A percentile compares a stretch with the other conserved stretches of the same genome.
Evolutionary conservation across 768 basidiomycete genomes (phyloP).

Genomic region (Termitomyces sp.): DNA sequence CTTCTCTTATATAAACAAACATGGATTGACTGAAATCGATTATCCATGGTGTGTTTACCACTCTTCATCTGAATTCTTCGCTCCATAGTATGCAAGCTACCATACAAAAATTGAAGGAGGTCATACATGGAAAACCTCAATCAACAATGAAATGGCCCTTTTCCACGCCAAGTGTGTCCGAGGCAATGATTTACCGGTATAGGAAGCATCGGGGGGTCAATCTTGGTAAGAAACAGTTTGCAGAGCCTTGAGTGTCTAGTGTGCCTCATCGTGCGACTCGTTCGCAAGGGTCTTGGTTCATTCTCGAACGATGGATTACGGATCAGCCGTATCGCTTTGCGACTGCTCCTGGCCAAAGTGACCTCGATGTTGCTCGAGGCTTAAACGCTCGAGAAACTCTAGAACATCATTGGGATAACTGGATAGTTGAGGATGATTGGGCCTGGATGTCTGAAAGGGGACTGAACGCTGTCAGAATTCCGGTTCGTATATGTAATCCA

Average conservation of each 20-base stretch:
- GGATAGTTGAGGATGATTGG: constrained; percentile 65
- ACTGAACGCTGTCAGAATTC: constrained; percentile 58
- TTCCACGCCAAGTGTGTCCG: not conserved
- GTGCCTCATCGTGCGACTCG: not conserved
- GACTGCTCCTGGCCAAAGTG: constrained; percentile 53
- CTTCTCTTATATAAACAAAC: not conserved
- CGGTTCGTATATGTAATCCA: constrained; percentile 39
- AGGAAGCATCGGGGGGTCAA: constrained; percentile 81
- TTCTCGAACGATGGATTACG: constrained; percentile 74
- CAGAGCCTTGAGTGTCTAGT: not conserved
- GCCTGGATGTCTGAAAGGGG: constrained; percentile 52
- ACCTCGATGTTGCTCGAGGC: constrained; percentile 66
- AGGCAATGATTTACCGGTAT: constrained; percentile 38
- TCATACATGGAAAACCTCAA: not conserved
- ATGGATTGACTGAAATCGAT: too few relatives aligned
- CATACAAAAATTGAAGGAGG: constrained; percentile 1
- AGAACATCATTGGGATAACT: constrained; percentile 73
- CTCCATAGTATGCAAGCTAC: constrained; percentile 2
- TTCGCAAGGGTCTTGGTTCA: constrained; percentile 67
- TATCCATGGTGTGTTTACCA: not conserved
- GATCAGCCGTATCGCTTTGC: constrained; percentile 55
- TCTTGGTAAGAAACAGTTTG: constrained; percentile 47
- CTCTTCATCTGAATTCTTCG: too few relatives aligned
- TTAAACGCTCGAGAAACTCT: constrained; percentile 40
- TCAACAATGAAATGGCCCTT: not conserved